phyloP scores from a whole-genome alignment of 345 rosid genomes.

The Trapa bicornis region DNA sequence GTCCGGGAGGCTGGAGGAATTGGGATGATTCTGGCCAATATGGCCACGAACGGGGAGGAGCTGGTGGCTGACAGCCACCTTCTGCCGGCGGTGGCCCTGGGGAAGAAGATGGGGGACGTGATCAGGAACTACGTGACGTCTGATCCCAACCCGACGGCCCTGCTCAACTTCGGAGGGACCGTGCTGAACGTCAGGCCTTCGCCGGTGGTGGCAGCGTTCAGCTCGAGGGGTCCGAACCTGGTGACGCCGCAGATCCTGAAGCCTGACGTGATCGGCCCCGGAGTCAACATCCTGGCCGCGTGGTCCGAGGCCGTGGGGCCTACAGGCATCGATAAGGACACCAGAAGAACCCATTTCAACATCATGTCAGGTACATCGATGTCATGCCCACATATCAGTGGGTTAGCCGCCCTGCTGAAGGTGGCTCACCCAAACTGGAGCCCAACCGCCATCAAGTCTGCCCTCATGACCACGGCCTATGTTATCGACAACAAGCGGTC shows the following conservation, averaged over 20 bases:
- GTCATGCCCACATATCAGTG: slow-evolving; percentile 96
- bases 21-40: slow-evolving; percentile 80
- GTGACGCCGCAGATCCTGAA: slow-evolving; percentile 68
- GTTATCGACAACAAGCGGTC: slow-evolving; percentile 52
- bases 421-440: slow-evolving; percentile 88
- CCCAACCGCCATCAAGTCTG: slow-evolving; percentile 79
- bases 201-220: slow-evolving; percentile 85
- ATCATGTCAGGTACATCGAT: slow-evolving; percentile 91
- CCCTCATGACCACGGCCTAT: slow-evolving; percentile 75
- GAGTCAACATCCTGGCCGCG: slow-evolving; percentile 73
- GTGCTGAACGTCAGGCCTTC: slow-evolving; percentile 50
- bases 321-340: slow-evolving; percentile 54
- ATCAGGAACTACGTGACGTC: slow-evolving; percentile 40
- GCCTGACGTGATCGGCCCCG: slow-evolving; percentile 87
- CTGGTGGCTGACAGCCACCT: slow-evolving; percentile 78
- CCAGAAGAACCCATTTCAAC: slow-evolving; percentile 50
- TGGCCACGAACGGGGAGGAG: slow-evolving; percentile 52
- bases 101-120: slow-evolving; percentile 46
- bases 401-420: slow-evolving; percentile 69
- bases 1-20: slow-evolving; percentile 72
- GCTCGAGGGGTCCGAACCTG: slow-evolving; percentile 77
- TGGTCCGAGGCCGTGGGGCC: slow-evolving; percentile 76
- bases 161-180: slow-evolving; percentile 54
- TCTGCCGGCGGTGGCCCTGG: slow-evolving; percentile 62
- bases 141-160: slow-evolving; percentile 36